Evolutionary conservation across 345 rosid species (phyloP), one percentile per base, ranked within the genome.

Genomic region (Dimocarpus longan): DNA sequence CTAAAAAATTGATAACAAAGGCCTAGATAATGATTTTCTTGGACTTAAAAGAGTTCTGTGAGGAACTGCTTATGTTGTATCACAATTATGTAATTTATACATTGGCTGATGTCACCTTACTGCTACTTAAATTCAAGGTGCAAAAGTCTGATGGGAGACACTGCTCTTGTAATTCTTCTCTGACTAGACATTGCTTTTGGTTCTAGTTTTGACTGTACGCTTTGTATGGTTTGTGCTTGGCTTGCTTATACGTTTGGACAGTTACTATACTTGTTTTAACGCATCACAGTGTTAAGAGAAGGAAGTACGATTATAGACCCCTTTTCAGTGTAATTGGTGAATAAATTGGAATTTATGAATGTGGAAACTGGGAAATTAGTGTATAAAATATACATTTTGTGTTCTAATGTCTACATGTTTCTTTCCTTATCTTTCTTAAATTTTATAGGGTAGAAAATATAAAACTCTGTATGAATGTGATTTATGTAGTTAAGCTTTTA

Each of bases 1-100:
- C 68, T 63, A 18, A 10, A 48, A 43, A 11, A 60, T 43, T 70
- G 75, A 22, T 22, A 64, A 68, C 80, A 44, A 43, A 60, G 69
- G 63, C 67, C 32, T 60, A 50, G 44, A 50, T 44, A 37, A 48
- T 8, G 15, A 56, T 13, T 24, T 24, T 26, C 32, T 63, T 10
- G 37, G 67, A 63, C 66, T 62, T 62, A 1, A 22, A 22, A 26
- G 59, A 5, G n/a, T 54, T 16, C n/a, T 16, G 59, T 54, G 59
- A n/a, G 59, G 59, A 54, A 16, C 59, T 6, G 13, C 8, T 54
- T 54, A 54, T 54, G n/a, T 54, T 19, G 2, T 54, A 54, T 54
- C 59, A 16, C n/a, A 54, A 54, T 15, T 54, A 19, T 54, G 59
- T 54, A 54, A 54, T 54, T 54, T 54, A 54, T n/a, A 15, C 59